Percentiles rank a stretch among this genome's conserved stretches.
These are phyloP conservation scores for Lentinula edodes DNA, from an alignment of 768 basidiomycete species.

Conservation along the genomic window DNA sequence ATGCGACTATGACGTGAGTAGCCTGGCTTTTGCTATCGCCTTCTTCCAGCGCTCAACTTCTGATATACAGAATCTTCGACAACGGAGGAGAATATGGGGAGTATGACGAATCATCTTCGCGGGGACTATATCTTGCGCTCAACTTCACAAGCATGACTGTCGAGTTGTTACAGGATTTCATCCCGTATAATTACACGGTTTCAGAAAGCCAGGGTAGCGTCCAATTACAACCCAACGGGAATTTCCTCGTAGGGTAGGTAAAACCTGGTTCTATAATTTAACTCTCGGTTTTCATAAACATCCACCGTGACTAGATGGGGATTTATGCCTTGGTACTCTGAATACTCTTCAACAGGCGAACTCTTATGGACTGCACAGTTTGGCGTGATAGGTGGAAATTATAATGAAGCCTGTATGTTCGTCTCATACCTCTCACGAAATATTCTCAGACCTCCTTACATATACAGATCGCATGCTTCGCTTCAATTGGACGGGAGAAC, in stretches of 20 bases:
- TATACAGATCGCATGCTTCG: not conserved
- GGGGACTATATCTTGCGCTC: slow-evolving; percentile 1
- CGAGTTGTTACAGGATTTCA: not conserved
- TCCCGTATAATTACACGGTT: not conserved
- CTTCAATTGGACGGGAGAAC: slow-evolving; percentile 11
- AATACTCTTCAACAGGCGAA: not conserved
- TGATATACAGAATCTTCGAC: slow-evolving; percentile 4
- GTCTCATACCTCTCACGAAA: not conserved
- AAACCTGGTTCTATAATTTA: not conserved
- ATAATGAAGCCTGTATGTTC: slow-evolving; percentile 3
- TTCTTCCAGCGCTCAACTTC: not conserved
- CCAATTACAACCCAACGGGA: slow-evolving; percentile 4
- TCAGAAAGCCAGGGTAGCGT: slow-evolving; percentile 5
- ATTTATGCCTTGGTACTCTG: slow-evolving; percentile 1
- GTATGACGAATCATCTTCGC: not conserved
- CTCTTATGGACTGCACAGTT: slow-evolving; percentile 6
- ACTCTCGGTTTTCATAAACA: not conserved
- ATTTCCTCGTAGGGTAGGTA: not conserved
- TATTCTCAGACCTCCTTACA: too few species aligned
- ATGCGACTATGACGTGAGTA: slow-evolving; percentile 7
- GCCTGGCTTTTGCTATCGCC: not conserved
- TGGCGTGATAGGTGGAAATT: not conserved
- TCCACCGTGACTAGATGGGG: not conserved
- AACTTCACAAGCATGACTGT: slow-evolving; percentile 6
- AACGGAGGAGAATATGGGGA: not conserved